Base-by-base conservation (phyloP, 352 stramenopile species). In the Phytophthora sansomeana region DNA sequence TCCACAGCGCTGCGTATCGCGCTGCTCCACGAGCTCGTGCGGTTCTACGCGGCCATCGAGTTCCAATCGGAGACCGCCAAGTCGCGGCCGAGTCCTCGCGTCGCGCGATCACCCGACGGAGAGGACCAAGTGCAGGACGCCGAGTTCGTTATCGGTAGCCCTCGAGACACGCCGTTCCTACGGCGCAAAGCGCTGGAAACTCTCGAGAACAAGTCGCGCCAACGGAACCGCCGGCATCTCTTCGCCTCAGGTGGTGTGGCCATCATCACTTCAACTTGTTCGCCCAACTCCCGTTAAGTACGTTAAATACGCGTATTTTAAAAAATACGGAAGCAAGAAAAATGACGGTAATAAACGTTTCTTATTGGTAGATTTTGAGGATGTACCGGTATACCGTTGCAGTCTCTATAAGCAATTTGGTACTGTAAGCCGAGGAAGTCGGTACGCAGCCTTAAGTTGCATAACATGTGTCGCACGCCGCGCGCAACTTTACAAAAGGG, bases 141-240 rank as follows among this genome's bases (percentile, higher is more conserved):
- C n/a, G 80, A 85, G n/a, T 57, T 89, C 10, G 35, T 80, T 14
- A 29, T 90, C 26, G 81, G 80, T 6, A 92, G 81, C 62, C 84
- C 81, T 55, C 72, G 84, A 58, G 78, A 92, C 58, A 91, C 81
- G 57, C 84, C 81, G 17, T 92, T 90, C 59, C 67, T 90, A 55
- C 72, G 84, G 21, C 80, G 81, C 32, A 92, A 92, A 64, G 84
- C 84, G 7, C 55, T 87, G 4, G 80, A 92, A 55, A 61, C 60
- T 28, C 53, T 89, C 28, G 73, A 81, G 49, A 75, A 60, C 53
- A 62, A 64, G 39, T 46, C 63, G 26, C 62, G 76, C 29, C 72
- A 66, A 26, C 67, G 59, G 13, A 72, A 77, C 33, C 68, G 78
- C 13, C 69, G 78, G n/a, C 74, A 80, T 17, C 50, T 71, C 44